Base-by-base conservation (phyloP, 2,329 filamentous ascomycete species). In the Talaromyces islandicus region DNA sequence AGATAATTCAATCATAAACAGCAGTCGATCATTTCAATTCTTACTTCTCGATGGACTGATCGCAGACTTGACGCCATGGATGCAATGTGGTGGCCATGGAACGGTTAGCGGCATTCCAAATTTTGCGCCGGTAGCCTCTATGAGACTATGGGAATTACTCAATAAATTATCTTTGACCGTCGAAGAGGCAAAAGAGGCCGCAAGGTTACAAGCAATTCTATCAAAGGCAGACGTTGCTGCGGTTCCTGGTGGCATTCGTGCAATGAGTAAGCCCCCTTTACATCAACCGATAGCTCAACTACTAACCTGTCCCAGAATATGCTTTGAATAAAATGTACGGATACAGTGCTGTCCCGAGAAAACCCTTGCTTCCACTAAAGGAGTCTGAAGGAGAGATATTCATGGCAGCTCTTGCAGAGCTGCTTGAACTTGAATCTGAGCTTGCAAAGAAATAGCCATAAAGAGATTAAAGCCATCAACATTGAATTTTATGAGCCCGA, bases 21-120 rank as follows among this genome's bases (percentile, higher is more conserved):
- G 11, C 14, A 38, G 14, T 29, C 60, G 66, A 30, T 53, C 60
- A 17, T 66, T 65, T 48, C 66, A 64, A 2, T 67, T 68, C 41
- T 52, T 68, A 25, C 57, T 68, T 2, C 59, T 68, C 19, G 66
- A 68, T 35, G 66, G 66, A 11, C 53, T 68, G 4, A 67, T 68
- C 55, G 66, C 66, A 3, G 66, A 68, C 56, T 56, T 68, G 17
- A 67, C 65, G 7, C 66, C 66, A 7, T 68, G 66, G 66, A 63
- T 66, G 64, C 58, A 66, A 60, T 66, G 64, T 57, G 66, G 64
- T 30, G 66, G 66, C 10, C 66, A 68, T 60, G 66, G 66, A 12
- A 67, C 66, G 30, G 66, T 66, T 10, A 67, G 65, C 55, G 66
- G 66, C 4, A 66, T 67, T 29, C 64, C 65, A 3, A 68, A 68